A percentile compares a stretch with the other conserved stretches of the same genome.
Evolutionary conservation across 805 yeast species (phyloP).

Genomic region (Candida vaughaniae): DNA sequence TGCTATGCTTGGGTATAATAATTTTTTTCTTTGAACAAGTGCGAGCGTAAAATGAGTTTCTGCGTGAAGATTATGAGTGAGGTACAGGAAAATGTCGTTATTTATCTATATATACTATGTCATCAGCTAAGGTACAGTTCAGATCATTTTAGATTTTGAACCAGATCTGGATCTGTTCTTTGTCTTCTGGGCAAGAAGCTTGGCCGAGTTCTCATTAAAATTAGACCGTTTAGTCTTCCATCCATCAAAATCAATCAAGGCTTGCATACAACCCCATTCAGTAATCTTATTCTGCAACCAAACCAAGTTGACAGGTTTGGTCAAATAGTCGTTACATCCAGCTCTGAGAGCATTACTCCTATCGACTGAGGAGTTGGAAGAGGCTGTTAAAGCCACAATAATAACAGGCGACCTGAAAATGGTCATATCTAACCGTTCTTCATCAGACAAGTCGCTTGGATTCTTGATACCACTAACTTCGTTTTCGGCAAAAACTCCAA

Average conservation of each 20-base stretch:
- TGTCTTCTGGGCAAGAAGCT: slow-evolving; percentile 8
- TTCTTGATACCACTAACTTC: slow-evolving; percentile 26
- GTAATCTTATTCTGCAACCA: slow-evolving; percentile 94
- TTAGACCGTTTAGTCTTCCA: slow-evolving; percentile 52
- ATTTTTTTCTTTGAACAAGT: not conserved
- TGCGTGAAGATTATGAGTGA: too few relatives aligned
- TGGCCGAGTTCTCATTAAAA: slow-evolving; percentile 6
- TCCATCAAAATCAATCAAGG: slow-evolving; percentile 90
- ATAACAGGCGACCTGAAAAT: slow-evolving; percentile 93
- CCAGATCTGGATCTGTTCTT: slow-evolving; percentile 13
- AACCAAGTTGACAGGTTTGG: slow-evolving; percentile 90
- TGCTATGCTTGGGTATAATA: too few relatives aligned
- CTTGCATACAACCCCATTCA: slow-evolving; percentile 99
- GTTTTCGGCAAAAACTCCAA: slow-evolving; percentile 62
- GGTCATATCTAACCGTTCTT: slow-evolving; percentile 57
- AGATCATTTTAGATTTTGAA: slow-evolving; percentile 5
- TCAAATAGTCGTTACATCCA: slow-evolving; percentile 95
- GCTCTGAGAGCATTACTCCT: slow-evolving; percentile 90
- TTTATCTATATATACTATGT: too few relatives aligned
- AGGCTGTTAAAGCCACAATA: slow-evolving; percentile 94
- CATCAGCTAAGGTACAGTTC: too few relatives aligned
- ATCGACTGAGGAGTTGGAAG: slow-evolving; percentile 75
- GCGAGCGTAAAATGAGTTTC: not conserved
- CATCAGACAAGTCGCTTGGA: slow-evolving; percentile 27
- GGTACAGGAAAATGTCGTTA: not conserved